These are phyloP conservation scores for Umbelopsis isabellina DNA, from an alignment of 192 early-diverging fungal genomes.

Conservation along the genomic window DNA sequence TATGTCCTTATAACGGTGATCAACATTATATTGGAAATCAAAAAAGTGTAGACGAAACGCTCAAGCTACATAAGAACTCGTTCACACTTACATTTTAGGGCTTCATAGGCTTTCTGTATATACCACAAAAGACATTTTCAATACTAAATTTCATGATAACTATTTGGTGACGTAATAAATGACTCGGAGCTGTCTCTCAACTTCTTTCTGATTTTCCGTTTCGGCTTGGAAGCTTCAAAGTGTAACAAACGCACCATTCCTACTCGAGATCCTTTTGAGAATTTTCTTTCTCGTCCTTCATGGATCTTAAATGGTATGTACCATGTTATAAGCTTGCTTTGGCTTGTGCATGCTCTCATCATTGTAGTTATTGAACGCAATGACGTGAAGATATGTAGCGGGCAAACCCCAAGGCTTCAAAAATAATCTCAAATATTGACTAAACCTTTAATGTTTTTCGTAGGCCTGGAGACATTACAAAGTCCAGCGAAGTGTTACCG, in stretches of 20 bases:
- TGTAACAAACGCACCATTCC: neutral
- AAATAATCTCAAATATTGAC: neutral
- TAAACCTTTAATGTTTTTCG: neutral
- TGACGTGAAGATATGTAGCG: too few relatives aligned
- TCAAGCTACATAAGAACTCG: too few relatives aligned
- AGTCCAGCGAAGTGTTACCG: slow-evolving; percentile 10
- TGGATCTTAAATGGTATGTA: slow-evolving; percentile 20
- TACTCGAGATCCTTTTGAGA: slow-evolving; percentile 21
- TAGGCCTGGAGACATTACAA: slow-evolving; percentile 18
- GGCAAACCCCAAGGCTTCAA: too few relatives aligned
- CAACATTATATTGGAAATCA: slow-evolving; percentile 65
- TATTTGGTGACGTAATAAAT: neutral
- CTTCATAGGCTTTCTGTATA: too few relatives aligned
- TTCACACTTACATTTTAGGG: too few relatives aligned
- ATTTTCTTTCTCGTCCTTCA: slow-evolving; percentile 22
- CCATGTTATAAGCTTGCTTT: neutral
- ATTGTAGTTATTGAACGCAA: too few relatives aligned
- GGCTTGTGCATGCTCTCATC: too few relatives aligned
- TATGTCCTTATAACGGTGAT: slow-evolving; percentile 62
- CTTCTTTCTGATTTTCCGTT: neutral
- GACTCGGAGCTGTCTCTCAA: neutral
- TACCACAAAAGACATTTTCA: too few relatives aligned
- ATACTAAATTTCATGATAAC: too few relatives aligned
- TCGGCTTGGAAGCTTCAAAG: slow-evolving; percentile 1
- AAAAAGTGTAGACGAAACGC: neutral